phyloP scores from a whole-genome alignment of 2,329 filamentous ascomycete species.

The Aureobasidium pullulans region DNA sequence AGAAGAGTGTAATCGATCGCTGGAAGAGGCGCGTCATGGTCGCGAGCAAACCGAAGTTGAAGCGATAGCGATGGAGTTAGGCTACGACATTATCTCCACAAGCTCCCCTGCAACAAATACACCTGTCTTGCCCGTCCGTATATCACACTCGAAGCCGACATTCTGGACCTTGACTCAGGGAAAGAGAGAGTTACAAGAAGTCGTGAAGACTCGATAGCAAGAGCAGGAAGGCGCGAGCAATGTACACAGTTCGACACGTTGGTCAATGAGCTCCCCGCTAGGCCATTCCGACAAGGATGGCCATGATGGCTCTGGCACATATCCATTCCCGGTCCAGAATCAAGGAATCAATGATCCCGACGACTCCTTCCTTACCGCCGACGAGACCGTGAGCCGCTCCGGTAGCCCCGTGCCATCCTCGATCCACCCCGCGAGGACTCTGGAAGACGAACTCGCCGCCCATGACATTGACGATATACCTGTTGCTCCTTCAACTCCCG shows the following conservation, averaged over 20 bases:
- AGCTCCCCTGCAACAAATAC: neutral
- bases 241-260: constrained; percentile 4
- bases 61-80: neutral
- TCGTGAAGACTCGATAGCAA: neutral
- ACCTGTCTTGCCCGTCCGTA: neutral
- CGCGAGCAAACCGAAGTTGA: too few species aligned
- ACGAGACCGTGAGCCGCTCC: neutral
- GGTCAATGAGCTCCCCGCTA: constrained; percentile 14
- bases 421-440: neutral
- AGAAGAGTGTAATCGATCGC: too few species aligned
- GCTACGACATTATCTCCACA: constrained; percentile 8
- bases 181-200: neutral
- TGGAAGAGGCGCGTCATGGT: neutral
- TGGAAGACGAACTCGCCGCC: constrained; percentile 16
- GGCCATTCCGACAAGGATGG: constrained; percentile 11
- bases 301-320: constrained; percentile 5
- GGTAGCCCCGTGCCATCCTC: neutral
- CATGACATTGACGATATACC: constrained; percentile 17
- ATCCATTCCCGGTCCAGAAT: neutral
- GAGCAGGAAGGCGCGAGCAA: neutral
- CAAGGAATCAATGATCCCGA: neutral
- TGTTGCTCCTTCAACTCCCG: constrained; percentile 22
- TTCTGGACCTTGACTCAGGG: neutral
- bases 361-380: neutral
- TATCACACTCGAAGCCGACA: neutral